A percentile compares a stretch with the other conserved stretches of the same genome.
phyloP scores from a whole-genome alignment of 2,329 filamentous ascomycete genomes.

The Didymella sp. region DNA sequence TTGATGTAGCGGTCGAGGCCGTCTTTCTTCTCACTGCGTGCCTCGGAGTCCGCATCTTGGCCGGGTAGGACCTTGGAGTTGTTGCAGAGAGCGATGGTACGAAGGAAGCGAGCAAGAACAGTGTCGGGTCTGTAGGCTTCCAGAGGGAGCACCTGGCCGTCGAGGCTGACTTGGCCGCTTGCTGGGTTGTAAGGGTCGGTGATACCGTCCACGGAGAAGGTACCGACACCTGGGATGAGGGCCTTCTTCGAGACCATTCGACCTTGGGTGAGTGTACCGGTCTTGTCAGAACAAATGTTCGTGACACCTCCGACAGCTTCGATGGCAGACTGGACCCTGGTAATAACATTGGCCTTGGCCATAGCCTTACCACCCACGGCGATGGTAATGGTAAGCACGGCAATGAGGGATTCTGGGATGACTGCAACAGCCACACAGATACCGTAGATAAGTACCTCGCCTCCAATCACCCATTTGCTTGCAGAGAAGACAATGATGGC shows the following conservation, averaged over 20 bases:
- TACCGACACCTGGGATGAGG: slow-evolving; percentile 47
- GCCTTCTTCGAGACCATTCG: slow-evolving; percentile 51
- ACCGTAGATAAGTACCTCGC: slow-evolving; percentile 57
- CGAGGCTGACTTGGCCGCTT: slow-evolving; percentile 44
- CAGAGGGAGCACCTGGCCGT: slow-evolving; percentile 36
- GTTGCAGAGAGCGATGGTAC: slow-evolving; percentile 51
- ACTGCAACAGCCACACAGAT: slow-evolving; percentile 57
- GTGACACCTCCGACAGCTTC: slow-evolving; percentile 53
- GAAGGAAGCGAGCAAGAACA: slow-evolving; percentile 41
- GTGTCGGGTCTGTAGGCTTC: slow-evolving; percentile 33
- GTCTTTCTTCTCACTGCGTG: slow-evolving; percentile 61
- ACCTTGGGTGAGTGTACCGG: slow-evolving; percentile 51
- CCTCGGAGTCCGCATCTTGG: slow-evolving; percentile 44
- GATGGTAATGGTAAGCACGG: slow-evolving; percentile 72
- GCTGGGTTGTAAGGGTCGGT: slow-evolving; percentile 46
- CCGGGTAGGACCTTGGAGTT: slow-evolving; percentile 45
- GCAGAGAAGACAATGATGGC: slow-evolving; percentile 73
- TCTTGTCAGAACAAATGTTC: slow-evolving; percentile 53
- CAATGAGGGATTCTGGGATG: slow-evolving; percentile 63
- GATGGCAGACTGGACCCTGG: slow-evolving; percentile 49
- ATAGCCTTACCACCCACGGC: slow-evolving; percentile 52
- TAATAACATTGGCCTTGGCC: slow-evolving; percentile 52
- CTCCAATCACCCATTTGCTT: slow-evolving; percentile 56
- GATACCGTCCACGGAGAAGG: slow-evolving; percentile 43
- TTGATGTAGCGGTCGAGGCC: slow-evolving; percentile 35